phyloP scores from a whole-genome alignment of 108 stramenopile species.

The Mediolabrus comicus region DNA sequence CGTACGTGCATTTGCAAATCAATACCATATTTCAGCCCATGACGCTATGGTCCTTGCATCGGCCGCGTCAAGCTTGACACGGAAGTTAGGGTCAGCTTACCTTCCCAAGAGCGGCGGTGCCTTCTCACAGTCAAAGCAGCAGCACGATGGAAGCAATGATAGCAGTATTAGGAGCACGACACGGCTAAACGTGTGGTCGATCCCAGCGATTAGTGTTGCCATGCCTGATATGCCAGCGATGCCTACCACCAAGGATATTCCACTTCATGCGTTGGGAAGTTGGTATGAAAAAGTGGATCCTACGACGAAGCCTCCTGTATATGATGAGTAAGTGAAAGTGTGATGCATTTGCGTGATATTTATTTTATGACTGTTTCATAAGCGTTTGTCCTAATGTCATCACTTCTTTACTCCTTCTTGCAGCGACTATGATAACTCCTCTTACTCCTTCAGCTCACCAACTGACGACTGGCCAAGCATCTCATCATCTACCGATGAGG shows the following conservation, averaged over 20 bases:
- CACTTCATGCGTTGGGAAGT: conserved; percentile 38
- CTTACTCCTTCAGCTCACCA: conserved; percentile 41
- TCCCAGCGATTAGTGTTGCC: conserved; percentile 21
- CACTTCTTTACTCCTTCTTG: background rate
- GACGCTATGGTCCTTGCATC: conserved; percentile 42
- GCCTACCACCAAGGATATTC: conserved; percentile 36
- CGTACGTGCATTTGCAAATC: conserved; percentile 42
- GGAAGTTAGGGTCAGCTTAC: conserved; percentile 20
- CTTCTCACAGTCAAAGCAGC: background rate
- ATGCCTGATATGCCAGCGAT: conserved; percentile 30
- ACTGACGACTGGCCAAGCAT: conserved; percentile 51
- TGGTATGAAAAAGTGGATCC: conserved; percentile 49
- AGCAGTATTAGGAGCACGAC: conserved; percentile 12
- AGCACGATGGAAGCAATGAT: background rate
- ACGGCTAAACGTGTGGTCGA: conserved; percentile 36
- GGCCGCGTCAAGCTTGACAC: conserved; percentile 29
- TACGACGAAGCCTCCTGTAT: conserved; percentile 45
- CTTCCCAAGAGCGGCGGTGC: conserved; percentile 11
- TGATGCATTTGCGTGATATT: background rate
- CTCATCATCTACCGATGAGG: background rate
- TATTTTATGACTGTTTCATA: background rate
- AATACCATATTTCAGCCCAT: conserved; percentile 38
- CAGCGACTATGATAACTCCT: conserved; percentile 36
- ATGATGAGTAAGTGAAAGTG: conserved; percentile 45
- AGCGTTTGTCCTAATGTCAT: background rate